Percentiles rank a stretch among this genome's conserved stretches.
These are phyloP conservation scores for Phytomonas sp. DNA, from an alignment of 208 protist species.

Conservation along the genomic window DNA sequence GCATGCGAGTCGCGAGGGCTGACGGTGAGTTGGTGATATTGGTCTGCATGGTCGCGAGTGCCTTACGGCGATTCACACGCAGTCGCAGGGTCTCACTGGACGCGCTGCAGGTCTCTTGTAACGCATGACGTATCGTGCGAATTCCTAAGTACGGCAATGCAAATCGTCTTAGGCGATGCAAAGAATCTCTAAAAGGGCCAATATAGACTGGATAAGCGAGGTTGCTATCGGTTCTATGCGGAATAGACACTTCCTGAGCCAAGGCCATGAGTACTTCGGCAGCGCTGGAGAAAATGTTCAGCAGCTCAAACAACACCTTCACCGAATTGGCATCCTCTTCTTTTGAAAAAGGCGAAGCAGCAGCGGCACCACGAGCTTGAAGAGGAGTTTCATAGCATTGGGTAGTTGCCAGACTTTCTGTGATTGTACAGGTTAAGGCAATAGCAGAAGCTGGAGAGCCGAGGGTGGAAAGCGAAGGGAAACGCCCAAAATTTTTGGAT, in stretches of 20 bases:
- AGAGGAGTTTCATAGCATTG: background rate
- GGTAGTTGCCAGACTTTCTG: background rate
- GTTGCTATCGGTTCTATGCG: slow-evolving; percentile 5
- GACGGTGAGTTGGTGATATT: slow-evolving; percentile 23
- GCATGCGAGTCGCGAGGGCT: slow-evolving; percentile 23
- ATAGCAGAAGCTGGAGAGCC: background rate
- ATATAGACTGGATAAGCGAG: background rate
- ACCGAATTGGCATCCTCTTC: background rate
- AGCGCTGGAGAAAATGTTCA: background rate
- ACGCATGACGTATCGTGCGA: slow-evolving; percentile 5
- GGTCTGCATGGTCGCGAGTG: slow-evolving; percentile 42
- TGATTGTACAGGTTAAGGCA: background rate
- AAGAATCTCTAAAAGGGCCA: background rate
- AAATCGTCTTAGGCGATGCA: background rate
- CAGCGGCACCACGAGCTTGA: background rate
- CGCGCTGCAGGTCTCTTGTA: slow-evolving; percentile 37
- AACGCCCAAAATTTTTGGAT: background rate
- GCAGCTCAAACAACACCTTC: background rate
- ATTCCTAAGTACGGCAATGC: slow-evolving; percentile 12
- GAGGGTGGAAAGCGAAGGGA: background rate
- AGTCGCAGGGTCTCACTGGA: slow-evolving; percentile 58
- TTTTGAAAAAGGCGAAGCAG: background rate
- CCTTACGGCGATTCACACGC: slow-evolving; percentile 75
- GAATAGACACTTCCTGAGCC: slow-evolving; percentile 6
- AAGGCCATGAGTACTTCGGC: slow-evolving; percentile 6